These are phyloP conservation scores for Dissophora ornata DNA, from an alignment of 192 early-diverging fungal genomes.

Conservation along the genomic window DNA sequence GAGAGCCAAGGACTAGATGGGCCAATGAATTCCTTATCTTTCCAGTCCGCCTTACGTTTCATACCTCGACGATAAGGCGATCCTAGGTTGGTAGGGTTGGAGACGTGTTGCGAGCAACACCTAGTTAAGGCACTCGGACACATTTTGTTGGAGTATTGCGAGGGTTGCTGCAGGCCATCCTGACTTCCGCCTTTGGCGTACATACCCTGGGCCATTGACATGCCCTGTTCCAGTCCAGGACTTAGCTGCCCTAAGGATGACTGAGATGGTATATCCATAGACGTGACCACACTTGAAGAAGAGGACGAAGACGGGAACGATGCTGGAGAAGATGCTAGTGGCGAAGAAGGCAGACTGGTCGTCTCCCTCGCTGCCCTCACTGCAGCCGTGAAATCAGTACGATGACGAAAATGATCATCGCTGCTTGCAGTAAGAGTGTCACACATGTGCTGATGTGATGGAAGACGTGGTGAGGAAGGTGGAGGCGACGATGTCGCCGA, in stretches of 20 bases:
- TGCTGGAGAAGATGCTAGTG: not conserved
- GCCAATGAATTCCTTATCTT: not conserved
- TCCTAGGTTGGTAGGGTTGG: not conserved
- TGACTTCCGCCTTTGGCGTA: no score
- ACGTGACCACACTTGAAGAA: no score
- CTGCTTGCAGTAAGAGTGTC: not conserved
- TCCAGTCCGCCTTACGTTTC: slow-evolving; percentile 9
- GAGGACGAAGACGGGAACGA: not conserved
- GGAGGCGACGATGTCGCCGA: not conserved
- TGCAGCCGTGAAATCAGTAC: no score
- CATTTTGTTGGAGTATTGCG: no score
- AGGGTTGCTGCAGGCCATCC: no score
- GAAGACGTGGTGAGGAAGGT: not conserved
- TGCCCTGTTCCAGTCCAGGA: no score
- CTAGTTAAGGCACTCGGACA: no score
- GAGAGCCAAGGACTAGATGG: not conserved
- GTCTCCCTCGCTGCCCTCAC: not conserved
- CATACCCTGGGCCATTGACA: no score
- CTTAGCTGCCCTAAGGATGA: no score
- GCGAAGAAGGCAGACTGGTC: slow-evolving; percentile 2
- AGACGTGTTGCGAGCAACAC: not conserved
- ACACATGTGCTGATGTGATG: not conserved
- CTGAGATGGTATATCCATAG: no score
- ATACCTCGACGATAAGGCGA: slow-evolving; percentile 2
- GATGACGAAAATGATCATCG: not conserved